Evolutionary conservation across 495 filamentous ascomycete species (phyloP).

Genomic region (Delitschia confertaspora): DNA sequence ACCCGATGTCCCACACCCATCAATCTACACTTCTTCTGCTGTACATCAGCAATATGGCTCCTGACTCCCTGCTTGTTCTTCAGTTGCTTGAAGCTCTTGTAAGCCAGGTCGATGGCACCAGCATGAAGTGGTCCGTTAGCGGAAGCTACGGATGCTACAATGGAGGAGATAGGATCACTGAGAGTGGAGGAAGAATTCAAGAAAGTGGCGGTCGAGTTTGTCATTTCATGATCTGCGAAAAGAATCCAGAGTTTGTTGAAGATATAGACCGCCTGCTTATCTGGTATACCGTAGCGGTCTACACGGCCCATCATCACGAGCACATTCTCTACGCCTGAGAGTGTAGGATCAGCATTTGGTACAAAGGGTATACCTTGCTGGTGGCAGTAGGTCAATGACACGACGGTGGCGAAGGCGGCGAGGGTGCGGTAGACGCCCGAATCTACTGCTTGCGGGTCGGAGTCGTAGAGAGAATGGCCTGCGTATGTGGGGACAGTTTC

Average conservation of each 20-base stretch:
- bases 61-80: background rate
- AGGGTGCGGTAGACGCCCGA: slow-evolving; percentile 1
- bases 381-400: slow-evolving; percentile 1
- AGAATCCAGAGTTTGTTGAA: slow-evolving; percentile 14
- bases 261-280: no score
- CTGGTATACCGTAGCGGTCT: slow-evolving; percentile 3
- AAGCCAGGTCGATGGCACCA: slow-evolving; percentile 13
- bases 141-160: background rate
- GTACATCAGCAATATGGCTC: slow-evolving; percentile 1
- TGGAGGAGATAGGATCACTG: slow-evolving; percentile 10
- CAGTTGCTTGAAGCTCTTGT: slow-evolving; percentile 2
- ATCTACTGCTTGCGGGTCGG: background rate
- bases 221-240: slow-evolving; percentile 13
- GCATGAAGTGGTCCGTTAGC: slow-evolving; percentile 8
- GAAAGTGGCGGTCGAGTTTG: slow-evolving; percentile 11
- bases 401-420: background rate
- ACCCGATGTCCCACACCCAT: slow-evolving; percentile 11
- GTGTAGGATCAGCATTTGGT: background rate
- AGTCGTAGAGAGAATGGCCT: background rate
- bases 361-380: background rate
- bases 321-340: slow-evolving; percentile 1
- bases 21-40: slow-evolving; percentile 5
- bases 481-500: background rate
- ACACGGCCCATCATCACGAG: slow-evolving; percentile 3
- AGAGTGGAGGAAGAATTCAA: slow-evolving; percentile 6